Percentiles rank a stretch among this genome's conserved stretches.
Evolutionary conservation across 2,329 filamentous ascomycete genomes (phyloP).

Genomic region (Claviceps digitariae): DNA sequence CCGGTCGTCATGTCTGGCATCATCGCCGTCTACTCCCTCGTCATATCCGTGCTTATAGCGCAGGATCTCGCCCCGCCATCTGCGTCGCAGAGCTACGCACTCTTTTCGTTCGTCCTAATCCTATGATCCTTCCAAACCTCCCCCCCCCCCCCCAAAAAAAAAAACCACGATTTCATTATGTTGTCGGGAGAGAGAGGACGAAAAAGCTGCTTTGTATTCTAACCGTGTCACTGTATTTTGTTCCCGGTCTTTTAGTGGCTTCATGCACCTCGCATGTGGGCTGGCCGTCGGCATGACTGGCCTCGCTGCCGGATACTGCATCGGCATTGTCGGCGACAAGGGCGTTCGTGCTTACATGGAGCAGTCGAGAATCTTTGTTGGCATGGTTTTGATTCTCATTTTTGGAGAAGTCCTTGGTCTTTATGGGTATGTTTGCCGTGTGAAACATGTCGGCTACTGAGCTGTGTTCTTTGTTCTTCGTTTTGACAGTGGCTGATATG

Average conservation of each 20-base stretch:
- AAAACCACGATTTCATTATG: too few species aligned
- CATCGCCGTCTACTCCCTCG: constrained; percentile 93
- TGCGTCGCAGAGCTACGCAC: constrained; percentile 51
- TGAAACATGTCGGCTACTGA: too few species aligned
- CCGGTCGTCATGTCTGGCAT: constrained; percentile 98
- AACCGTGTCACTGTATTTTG: constrained; percentile 9
- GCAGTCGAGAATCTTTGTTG: constrained; percentile 90
- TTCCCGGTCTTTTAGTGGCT: constrained; percentile 42
- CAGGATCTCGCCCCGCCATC: constrained; percentile 67
- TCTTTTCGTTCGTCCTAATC: constrained; percentile 55
- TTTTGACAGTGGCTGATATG: background rate
- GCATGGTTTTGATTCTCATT: constrained; percentile 97
- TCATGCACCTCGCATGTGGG: constrained; percentile 86
- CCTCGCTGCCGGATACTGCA: constrained; percentile 88
- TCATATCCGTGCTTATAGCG: constrained; percentile 91
- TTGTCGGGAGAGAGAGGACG: background rate
- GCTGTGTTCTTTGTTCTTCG: too few species aligned
- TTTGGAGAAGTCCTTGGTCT: constrained; percentile 95
- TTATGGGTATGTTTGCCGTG: constrained; percentile 86
- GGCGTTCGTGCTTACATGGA: constrained; percentile 93
- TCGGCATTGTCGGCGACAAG: constrained; percentile 88
- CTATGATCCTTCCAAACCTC: background rate
- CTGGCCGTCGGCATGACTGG: constrained; percentile 86
- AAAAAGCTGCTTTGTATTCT: background rate
- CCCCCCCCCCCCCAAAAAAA: background rate